phyloP scores from a whole-genome alignment of 192 early-diverging fungal species.

The Lunasporangiospora selenospora region DNA sequence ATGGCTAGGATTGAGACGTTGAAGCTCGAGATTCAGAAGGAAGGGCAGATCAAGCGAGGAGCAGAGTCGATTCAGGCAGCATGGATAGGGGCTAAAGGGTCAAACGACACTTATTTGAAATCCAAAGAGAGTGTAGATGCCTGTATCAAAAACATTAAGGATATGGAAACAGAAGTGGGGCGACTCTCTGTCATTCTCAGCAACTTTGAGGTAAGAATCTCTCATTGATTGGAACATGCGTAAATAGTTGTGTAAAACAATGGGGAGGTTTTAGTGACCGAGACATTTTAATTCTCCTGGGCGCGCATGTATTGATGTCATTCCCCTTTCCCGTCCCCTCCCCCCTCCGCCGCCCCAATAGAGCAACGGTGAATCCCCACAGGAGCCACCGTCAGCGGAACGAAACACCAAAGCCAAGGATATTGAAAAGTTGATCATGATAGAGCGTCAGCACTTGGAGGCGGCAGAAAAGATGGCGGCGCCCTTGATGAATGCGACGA shows the following conservation, averaged over 20 bases:
- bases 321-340: no score
- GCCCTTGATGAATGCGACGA: constrained; percentile 31
- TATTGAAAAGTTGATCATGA: constrained; percentile 36
- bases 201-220: no score
- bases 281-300: no score
- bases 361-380: constrained; percentile 12
- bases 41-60: constrained; percentile 47
- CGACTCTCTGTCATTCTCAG: no score
- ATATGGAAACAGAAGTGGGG: constrained; percentile 29
- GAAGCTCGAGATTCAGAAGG: constrained; percentile 37
- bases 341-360: no score
- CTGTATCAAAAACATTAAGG: constrained; percentile 33
- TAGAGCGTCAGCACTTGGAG: constrained; percentile 38
- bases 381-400: constrained; percentile 28
- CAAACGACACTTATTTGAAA: constrained; percentile 30
- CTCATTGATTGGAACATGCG: no score
- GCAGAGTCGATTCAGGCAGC: constrained; percentile 44
- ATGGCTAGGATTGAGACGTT: constrained; percentile 22
- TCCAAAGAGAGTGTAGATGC: constrained; percentile 41
- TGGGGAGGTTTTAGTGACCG: no score
- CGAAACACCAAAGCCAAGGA: constrained; percentile 31
- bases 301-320: no score
- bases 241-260: no score
- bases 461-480: constrained; percentile 48
- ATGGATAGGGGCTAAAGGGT: constrained; percentile 37